Percentiles rank a stretch among this genome's conserved stretches.
Conservation (phyloP, 1,139 yeast genomes). For the Protomyces arabidopsidicola region DNA sequence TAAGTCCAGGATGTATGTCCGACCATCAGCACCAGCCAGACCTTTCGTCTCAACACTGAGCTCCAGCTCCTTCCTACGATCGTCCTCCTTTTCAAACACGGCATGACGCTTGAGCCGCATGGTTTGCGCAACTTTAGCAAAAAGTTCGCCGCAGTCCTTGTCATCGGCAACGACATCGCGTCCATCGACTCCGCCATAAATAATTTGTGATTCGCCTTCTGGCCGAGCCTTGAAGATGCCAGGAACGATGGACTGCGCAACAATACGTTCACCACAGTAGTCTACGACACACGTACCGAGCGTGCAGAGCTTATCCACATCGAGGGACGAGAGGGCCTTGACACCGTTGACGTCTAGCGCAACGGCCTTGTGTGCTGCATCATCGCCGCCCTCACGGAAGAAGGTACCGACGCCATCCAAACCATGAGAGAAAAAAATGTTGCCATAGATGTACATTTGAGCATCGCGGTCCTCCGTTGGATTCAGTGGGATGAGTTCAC, state of each 20-base stretch:
- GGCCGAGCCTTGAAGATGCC: slow-evolving; percentile 66
- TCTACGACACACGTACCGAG: slow-evolving; percentile 81
- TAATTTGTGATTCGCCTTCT: slow-evolving; percentile 49
- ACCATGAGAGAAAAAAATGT: slow-evolving; percentile 81
- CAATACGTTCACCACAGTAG: slow-evolving; percentile 77
- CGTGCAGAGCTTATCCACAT: slow-evolving; percentile 59
- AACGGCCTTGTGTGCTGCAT: slow-evolving; percentile 77
- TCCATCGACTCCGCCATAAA: slow-evolving; percentile 72
- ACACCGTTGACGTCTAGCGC: slow-evolving; percentile 75
- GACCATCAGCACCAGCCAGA: slow-evolving; percentile 75
- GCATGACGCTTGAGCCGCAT: slow-evolving; percentile 73
- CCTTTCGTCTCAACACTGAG: slow-evolving; percentile 83
- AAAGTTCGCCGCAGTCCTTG: slow-evolving; percentile 51
- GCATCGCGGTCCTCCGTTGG: slow-evolving; percentile 58
- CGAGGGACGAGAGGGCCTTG: slow-evolving; percentile 62
- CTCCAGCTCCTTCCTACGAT: slow-evolving; percentile 45
- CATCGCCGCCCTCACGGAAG: slow-evolving; percentile 67
- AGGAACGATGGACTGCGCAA: slow-evolving; percentile 97
- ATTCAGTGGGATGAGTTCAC: slow-evolving; percentile 73
- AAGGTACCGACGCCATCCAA: slow-evolving; percentile 68
- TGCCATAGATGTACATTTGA: slow-evolving; percentile 70
- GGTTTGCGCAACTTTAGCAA: slow-evolving; percentile 61
- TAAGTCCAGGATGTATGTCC: slow-evolving; percentile 78
- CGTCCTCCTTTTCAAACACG: slow-evolving; percentile 47
- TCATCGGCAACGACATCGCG: slow-evolving; percentile 48